These are phyloP conservation scores for Fusarium cyanostomum DNA, from an alignment of 2,329 filamentous ascomycete genomes.

Conservation along the genomic window DNA sequence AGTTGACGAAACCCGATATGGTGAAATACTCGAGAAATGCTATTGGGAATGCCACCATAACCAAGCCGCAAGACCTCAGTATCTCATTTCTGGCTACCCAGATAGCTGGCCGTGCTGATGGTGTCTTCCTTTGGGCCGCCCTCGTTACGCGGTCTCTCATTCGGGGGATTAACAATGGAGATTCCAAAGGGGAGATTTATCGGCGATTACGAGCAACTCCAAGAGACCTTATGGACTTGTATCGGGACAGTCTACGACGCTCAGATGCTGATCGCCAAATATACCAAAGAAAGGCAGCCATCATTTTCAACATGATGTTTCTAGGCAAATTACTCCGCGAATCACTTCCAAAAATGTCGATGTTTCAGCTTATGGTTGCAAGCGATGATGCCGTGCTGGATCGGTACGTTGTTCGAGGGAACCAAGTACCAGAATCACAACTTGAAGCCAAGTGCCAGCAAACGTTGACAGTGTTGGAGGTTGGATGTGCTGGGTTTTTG, in stretches of 20 bases:
- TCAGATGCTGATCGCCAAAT: not conserved
- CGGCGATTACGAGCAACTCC: not conserved
- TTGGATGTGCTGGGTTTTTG: not conserved
- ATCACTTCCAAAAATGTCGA: not conserved
- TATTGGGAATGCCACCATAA: not conserved
- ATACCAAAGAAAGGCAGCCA: not conserved
- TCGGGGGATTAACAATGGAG: conserved; percentile 4
- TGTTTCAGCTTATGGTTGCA: not conserved
- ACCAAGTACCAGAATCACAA: accelerated
- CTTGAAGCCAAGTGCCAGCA: not conserved
- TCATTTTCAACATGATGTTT: not conserved
- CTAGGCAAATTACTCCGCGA: too few relatives aligned
- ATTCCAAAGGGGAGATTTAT: not conserved
- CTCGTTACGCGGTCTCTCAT: conserved; percentile 1
- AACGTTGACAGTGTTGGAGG: not conserved
- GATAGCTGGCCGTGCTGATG: not conserved
- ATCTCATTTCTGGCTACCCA: not conserved
- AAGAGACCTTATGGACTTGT: not conserved
- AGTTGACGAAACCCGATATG: not conserved
- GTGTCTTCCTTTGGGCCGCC: conserved; percentile 9
- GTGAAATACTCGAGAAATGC: not conserved
- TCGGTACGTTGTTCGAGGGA: not conserved
- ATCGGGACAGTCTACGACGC: not conserved
- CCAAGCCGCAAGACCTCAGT: accelerated
- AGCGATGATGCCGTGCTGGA: not conserved